phyloP scores from a whole-genome alignment of 176 grass and related monocot species.

The Ensete glaucum region DNA sequence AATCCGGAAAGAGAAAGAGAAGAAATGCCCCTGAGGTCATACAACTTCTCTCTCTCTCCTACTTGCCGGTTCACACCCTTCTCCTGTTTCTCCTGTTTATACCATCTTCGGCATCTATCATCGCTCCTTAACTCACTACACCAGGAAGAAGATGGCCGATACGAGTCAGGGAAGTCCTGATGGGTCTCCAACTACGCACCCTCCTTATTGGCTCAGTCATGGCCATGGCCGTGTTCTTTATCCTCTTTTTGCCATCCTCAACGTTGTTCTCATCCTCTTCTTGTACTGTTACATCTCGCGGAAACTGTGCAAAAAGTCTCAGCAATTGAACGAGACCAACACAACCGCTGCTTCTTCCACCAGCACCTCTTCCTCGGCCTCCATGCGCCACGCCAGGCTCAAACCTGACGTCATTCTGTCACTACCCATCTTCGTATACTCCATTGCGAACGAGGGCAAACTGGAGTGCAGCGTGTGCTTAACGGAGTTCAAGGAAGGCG shows the following conservation, averaged over 20 bases:
- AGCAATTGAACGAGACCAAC: background rate
- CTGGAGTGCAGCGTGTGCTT: conserved; percentile 1
- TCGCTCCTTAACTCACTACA: too few relatives aligned
- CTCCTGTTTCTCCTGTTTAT: too few relatives aligned
- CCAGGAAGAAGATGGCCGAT: background rate
- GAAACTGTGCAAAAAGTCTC: background rate
- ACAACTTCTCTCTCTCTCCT: too few relatives aligned
- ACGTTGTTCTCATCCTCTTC: background rate
- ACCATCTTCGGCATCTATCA: too few relatives aligned
- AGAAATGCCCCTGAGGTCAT: too few relatives aligned
- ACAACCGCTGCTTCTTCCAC: background rate
- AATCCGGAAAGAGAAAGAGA: background rate
- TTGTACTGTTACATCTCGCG: background rate
- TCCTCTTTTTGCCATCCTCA: background rate
- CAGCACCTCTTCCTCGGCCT: background rate
- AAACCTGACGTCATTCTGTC: background rate
- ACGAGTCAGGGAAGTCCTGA: background rate
- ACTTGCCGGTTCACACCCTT: too few relatives aligned
- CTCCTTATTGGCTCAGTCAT: background rate
- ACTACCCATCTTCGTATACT: background rate
- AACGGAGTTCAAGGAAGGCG: background rate
- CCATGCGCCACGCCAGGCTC: background rate
- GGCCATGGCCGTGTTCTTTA: background rate
- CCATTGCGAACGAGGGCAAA: background rate
- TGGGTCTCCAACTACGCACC: background rate